Evolutionary conservation across 352 stramenopile species (phyloP), one percentile per base, ranked within the genome.

Genomic region (Phytophthora capsici): DNA sequence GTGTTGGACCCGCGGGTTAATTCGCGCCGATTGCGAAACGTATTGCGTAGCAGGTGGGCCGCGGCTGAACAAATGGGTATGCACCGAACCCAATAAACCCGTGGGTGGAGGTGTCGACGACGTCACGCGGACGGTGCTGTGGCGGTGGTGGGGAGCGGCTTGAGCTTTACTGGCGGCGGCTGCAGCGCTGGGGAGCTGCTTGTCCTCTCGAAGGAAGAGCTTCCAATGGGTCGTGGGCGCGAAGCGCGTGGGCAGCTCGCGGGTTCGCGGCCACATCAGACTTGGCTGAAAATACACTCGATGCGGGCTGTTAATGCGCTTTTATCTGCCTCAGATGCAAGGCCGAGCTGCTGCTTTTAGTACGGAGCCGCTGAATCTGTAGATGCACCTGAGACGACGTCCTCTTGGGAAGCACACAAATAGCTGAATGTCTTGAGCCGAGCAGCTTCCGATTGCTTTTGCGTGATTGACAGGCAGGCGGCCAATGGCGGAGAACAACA

Each of bases 211-310:
- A 3, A 68, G 63, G 26, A 71, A 69, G 4, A 69, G 63, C 34
- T 70, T 74, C 53, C 63, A 75, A 51, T 79, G 71, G 19, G 63
- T 68, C 19, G 51, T 56, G 8, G 32, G 46, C 50, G 67, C 60
- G 19, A 71, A 66, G n/a, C 71, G 67, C 54, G 66, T 66, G 22
- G 66, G 71, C 43, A 76, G 40, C 45, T 79, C 71, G 41, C 57
- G 63, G 23, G 62, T 75, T 12, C 71, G 63, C 19, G 66, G 53
- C 66, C 71, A 76, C 71, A 76, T 77, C 47, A 26, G 14, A 14
- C 19, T 45, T 22, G 25, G 44, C 44, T 63, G 10, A 57, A 66
- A 66, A 67, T 65, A 65, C 38, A 36, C 34, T 17, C 7, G 32
- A 41, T 7, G 26, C 26, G 26, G 26, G 9, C 28, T 34, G n/a